phyloP scores from a whole-genome alignment of 1,284 basidiomycete species.

The Cryptococcus sp. region DNA sequence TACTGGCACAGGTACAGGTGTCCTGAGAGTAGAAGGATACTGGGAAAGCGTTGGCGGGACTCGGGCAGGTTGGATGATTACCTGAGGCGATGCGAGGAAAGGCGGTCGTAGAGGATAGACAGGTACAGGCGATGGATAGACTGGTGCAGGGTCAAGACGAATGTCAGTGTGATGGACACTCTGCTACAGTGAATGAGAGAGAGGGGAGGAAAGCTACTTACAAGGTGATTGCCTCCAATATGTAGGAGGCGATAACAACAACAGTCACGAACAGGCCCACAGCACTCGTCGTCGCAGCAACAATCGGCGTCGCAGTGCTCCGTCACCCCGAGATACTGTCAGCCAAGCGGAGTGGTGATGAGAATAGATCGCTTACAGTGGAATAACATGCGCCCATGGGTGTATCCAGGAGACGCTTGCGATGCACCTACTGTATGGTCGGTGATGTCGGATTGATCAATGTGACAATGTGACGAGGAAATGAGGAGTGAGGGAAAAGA shows the following conservation, averaged over 20 bases:
- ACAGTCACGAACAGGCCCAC: slow-evolving; percentile 17
- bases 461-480: no score
- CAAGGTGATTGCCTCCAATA: background rate
- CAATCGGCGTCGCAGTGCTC: slow-evolving; percentile 19
- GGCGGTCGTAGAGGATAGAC: slow-evolving; percentile 4
- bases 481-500: no score
- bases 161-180: background rate
- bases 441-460: no score
- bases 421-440: no score
- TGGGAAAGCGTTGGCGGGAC: slow-evolving; percentile 12
- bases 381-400: slow-evolving; percentile 22
- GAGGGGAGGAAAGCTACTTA: background rate
- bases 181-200: background rate
- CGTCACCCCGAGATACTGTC: background rate
- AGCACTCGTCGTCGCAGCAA: slow-evolving; percentile 21
- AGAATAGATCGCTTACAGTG: slow-evolving; percentile 9
- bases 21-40: slow-evolving; percentile 6
- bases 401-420: no score
- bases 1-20: background rate
- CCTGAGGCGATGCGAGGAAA: background rate
- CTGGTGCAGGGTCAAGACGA: background rate
- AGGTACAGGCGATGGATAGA: slow-evolving; percentile 10
- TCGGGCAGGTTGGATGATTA: slow-evolving; percentile 10
- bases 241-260: slow-evolving; percentile 7
- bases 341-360: background rate